Evolutionary conservation across 2,329 filamentous ascomycete genomes (phyloP), one percentile per base, ranked within the genome.

Genomic region (Paraphaeosphaeria minitans): DNA sequence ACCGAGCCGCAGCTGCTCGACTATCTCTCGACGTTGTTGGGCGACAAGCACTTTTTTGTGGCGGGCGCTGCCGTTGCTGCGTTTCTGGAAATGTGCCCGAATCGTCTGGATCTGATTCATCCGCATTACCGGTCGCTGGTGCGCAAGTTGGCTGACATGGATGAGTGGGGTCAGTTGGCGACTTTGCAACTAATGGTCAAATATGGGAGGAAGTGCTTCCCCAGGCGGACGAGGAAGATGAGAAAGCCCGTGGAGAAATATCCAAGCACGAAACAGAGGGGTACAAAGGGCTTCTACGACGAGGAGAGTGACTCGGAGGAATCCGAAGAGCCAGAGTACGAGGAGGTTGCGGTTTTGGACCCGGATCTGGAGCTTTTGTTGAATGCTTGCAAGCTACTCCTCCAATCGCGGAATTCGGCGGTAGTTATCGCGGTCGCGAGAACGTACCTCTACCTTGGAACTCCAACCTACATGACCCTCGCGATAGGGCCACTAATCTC

Each of bases 11-110:
- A 96, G 77, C 80, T 99, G 41, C 81, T 93, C 57, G 94, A 96
- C 31, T 93, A 94, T 69, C 80, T 99, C 3, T 83, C 86, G 3
- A 88, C 84, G 0, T 80, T 99, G 35, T 80, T 99, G 7, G 92
- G 89, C 0, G 95, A 99, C 79, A 92, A 89, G 76, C 94, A 97
- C 73, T 98, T 97, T 78, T 97, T 92, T 74, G 95, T 99, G n/a
- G 91, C 92, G 2, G 95, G 95, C 2, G 93, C 95, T 2, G 95
- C 95, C 0, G 92, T 98, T 3, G 87, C 89, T 39, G 91, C 95
- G 0, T 97, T 96, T 69, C 78, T 96, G 75, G 92, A 97, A 64
- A 83, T 98, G 29, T 98, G 94, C 66, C 93, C 95, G 0, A 89
- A 96, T 16, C 84, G 90, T 55, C 84, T 97, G 63, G 93, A 97